Base-by-base conservation (phyloP, 129 eudicot genomes). In the Tagetes patula region DNA sequence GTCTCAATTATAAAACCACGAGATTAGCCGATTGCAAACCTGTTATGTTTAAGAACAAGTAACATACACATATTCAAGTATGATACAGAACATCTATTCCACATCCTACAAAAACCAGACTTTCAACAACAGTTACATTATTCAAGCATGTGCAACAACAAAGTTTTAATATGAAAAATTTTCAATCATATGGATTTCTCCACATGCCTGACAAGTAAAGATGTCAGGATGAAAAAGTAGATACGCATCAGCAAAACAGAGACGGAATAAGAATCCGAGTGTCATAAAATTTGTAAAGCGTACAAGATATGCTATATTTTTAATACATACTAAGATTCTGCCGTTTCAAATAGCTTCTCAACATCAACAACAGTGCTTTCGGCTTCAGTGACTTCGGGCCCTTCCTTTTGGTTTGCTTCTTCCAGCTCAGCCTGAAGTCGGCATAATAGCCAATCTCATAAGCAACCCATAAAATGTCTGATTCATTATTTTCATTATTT, bases 321-420 rank as follows among this genome's bases (percentile, higher is more conserved):
- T 10, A 54, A 34, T 20, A 61, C 45, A 36, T 61, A 12, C 83
- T 87, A 87, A 59, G 56, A 84, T 62, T 87, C 85, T 7, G 74
- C 59, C 39, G 79, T 64, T 72, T 87, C 82, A 46, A 87, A 80
- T n/a, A 90, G 63, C 79, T 85, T 85, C 47, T 87, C 89, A 45
- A 83, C 60, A 70, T 85, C 89, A 50, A 80, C 78, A 63, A 90
- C 67, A 30, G 79, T 82, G 81, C 70, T 87, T 80, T 76, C 82
- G 73, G 96, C 95, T 74, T 87, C 95, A 59, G 81, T 85, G 63
- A 90, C 80, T 75, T 90, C 96, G 5, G 82, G 70, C 52, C 96
- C 96, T 77, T 82, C 87, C 67, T 87, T 88, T 62, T 81, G 76
- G 47, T 81, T 77, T 10, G 81, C 82, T 71, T 90, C 95, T 71